phyloP scores from a whole-genome alignment of 768 basidiomycete species.

The Hysterangium stoloniferum region DNA sequence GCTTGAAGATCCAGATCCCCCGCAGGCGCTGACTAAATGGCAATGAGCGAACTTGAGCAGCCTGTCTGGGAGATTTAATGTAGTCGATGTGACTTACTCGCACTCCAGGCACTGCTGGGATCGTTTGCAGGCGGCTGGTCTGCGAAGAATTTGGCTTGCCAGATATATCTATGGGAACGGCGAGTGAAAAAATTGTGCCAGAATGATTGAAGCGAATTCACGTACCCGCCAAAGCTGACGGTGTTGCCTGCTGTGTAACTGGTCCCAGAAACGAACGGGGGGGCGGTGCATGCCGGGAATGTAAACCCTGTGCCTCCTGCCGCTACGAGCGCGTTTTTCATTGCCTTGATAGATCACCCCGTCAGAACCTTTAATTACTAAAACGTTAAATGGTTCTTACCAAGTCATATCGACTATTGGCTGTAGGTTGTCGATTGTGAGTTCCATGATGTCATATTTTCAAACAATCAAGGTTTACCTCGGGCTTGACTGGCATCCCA shows the following conservation, averaged over 20 bases:
- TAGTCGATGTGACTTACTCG: constrained; percentile 37
- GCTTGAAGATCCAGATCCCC: constrained; percentile 25
- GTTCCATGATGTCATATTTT: neutral
- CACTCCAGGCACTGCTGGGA: constrained; percentile 54
- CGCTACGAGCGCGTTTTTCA: constrained; percentile 50
- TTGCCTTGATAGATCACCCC: constrained; percentile 27
- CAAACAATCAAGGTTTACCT: constrained; percentile 19
- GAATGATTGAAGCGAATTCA: neutral
- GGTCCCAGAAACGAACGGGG: constrained; percentile 41
- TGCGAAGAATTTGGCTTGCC: constrained; percentile 62
- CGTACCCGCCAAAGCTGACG: constrained; percentile 51
- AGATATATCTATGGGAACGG: constrained; percentile 43
- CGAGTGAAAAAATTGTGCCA: neutral
- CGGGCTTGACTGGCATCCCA: constrained; percentile 41
- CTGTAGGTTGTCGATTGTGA: constrained; percentile 21
- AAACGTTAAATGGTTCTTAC: neutral
- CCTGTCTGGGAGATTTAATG: too few relatives aligned
- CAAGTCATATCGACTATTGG: constrained; percentile 50
- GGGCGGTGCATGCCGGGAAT: constrained; percentile 48
- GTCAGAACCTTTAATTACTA: neutral
- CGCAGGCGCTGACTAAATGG: constrained; percentile 45
- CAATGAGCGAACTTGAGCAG: neutral
- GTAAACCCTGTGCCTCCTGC: constrained; percentile 66
- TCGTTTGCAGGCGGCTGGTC: constrained; percentile 37
- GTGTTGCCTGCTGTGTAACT: constrained; percentile 43